Base-by-base conservation (phyloP, 345 rosid species). In the Populus davidiana region DNA sequence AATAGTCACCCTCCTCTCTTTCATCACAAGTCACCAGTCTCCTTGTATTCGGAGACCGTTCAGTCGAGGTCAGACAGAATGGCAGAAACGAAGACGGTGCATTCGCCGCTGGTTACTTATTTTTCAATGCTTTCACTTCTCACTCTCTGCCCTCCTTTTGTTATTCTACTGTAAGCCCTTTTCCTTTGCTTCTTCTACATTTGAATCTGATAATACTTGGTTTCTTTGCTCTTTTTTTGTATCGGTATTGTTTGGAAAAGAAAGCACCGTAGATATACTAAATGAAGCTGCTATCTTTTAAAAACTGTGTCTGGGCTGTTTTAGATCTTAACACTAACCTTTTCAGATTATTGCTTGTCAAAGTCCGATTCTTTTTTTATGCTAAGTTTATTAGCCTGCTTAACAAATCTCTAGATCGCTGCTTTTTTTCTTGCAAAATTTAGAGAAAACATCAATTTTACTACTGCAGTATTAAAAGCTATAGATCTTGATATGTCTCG, bases 121-220 rank as follows among this genome's bases (percentile, higher is more conserved):
- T 84, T 78, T 67, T 96, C 99, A 11, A 88, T 92, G 98, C 70
- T 96, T 29, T 90, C 95, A 1, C 94, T 96, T 64, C 90, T 96
- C 70, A 69, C 89, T 43, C 81, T 94, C 66, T 94, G 99, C 75
- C 99, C 99, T 73, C 99, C 98, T 23, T 89, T 91, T 77, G 99
- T 96, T 62, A 89, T 94, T 82, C 79, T 96, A 67, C 91, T 96
- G 99, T 96, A 86, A 88, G 91, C n/a, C 20, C 50, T 71, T 25
- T 25, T 23, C 6, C 36, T 35, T 8, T 33, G 33, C 13, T 59
- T 14, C 21, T 59, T 14, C 61, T 41, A 0, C 7, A 29, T 33
- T 11, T 14, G 4, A 64, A 69, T 50, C 2, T 31, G 27, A 6
- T 13, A 1, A 38, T 65, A 49, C 20, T 47, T 3, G 23, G 18